Conservation (phyloP, 2,329 filamentous ascomycete species). For the Scleromitrula shiraiana region DNA sequence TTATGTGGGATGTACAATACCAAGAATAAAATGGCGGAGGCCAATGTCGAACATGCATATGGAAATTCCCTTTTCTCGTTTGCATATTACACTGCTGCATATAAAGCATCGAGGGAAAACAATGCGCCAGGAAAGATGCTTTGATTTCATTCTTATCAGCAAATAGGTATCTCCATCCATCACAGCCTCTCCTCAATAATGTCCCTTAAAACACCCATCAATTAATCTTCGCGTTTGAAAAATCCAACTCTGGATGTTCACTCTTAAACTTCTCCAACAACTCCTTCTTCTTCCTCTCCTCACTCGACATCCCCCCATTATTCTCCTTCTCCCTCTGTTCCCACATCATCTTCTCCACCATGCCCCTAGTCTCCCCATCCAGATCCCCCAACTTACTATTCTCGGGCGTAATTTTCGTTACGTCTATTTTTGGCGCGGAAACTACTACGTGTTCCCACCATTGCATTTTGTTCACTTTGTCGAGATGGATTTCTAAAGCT, state of each 20-base stretch:
- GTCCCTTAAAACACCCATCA: too few relatives aligned
- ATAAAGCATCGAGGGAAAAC: not conserved
- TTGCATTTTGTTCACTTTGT: slow-evolving; percentile 95
- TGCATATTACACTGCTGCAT: not conserved
- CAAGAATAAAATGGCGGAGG: not conserved
- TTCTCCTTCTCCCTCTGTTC: slow-evolving; percentile 96
- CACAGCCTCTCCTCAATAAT: too few relatives aligned
- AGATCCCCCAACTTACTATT: slow-evolving; percentile 85
- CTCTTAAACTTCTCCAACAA: slow-evolving; percentile 85
- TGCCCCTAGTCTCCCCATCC: slow-evolving; percentile 86
- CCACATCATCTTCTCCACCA: slow-evolving; percentile 99
- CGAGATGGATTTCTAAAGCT: slow-evolving; percentile 78
- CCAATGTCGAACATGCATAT: not conserved
- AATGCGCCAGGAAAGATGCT: not conserved
- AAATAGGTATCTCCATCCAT: slow-evolving; percentile 3
- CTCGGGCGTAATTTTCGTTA: slow-evolving; percentile 89
- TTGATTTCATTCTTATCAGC: not conserved
- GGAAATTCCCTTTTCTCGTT: not conserved
- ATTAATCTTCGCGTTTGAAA: slow-evolving; percentile 60
- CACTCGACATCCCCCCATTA: slow-evolving; percentile 82
- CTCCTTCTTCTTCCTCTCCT: slow-evolving; percentile 91
- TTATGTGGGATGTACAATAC: slow-evolving; percentile 3
- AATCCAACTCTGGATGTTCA: slow-evolving; percentile 60
- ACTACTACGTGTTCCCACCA: slow-evolving; percentile 97
- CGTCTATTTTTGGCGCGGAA: slow-evolving; percentile 82